A percentile compares a stretch with the other conserved stretches of the same genome.
phyloP scores from a whole-genome alignment of 108 stramenopile genomes.

The Pseudonitzschia pungens region DNA sequence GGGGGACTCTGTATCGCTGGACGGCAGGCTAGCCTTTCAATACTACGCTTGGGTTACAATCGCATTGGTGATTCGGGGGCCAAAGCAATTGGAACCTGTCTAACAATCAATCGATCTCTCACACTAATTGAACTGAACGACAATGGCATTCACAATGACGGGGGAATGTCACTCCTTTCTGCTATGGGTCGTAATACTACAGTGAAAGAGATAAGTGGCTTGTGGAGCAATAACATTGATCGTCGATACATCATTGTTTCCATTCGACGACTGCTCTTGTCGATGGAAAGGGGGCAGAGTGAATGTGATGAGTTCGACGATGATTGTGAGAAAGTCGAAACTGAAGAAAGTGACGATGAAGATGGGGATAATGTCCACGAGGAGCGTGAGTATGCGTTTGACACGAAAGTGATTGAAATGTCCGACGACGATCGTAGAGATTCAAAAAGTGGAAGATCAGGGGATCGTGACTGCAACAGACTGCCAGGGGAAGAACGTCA shows the following conservation, averaged over 20 bases:
- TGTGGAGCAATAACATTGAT: conserved; percentile 40
- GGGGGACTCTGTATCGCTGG: conserved; percentile 17
- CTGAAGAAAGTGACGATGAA: background rate
- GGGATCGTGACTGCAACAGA: too few relatives aligned
- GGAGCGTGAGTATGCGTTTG: too few relatives aligned
- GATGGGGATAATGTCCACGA: background rate
- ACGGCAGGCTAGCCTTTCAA: background rate
- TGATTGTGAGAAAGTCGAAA: background rate
- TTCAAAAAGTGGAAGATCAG: too few relatives aligned
- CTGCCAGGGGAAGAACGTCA: background rate
- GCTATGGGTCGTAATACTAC: conserved; percentile 31
- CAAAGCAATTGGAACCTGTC: conserved; percentile 20
- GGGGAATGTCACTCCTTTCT: conserved; percentile 24
- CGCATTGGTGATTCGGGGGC: conserved; percentile 31
- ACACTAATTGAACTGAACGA: conserved; percentile 30
- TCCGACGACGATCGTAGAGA: too few relatives aligned
- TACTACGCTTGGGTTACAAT: conserved; percentile 34
- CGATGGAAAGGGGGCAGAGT: background rate
- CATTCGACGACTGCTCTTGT: conserved; percentile 29
- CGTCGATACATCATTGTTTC: conserved; percentile 34
- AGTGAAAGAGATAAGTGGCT: conserved; percentile 32
- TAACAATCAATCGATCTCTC: conserved; percentile 26
- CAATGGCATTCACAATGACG: conserved; percentile 29
- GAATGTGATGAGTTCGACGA: background rate
- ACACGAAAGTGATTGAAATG: too few relatives aligned